These are phyloP conservation scores for Abelmoschus esculentus DNA, from an alignment of 345 rosid genomes.

Conservation along the genomic window DNA sequence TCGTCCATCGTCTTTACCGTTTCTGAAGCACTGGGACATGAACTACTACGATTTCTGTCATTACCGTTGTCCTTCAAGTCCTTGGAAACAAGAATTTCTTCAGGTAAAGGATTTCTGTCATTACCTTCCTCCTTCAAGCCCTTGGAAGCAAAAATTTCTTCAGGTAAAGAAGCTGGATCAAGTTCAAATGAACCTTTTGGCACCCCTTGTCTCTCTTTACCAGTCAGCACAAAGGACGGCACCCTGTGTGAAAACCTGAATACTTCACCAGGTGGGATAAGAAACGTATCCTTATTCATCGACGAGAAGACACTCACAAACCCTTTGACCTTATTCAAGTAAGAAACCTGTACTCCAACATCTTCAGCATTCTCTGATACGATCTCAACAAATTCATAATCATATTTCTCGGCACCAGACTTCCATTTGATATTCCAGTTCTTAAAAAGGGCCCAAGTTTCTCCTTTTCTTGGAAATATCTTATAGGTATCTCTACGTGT, in stretches of 20 bases:
- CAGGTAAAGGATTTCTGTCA: conserved; percentile 34
- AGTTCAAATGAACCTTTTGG: conserved; percentile 68
- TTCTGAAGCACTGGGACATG: conserved; percentile 17
- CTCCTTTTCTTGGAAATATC: conserved; percentile 63
- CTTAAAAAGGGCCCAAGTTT: conserved; percentile 81
- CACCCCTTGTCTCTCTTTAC: conserved; percentile 50
- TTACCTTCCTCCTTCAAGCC: conserved; percentile 12
- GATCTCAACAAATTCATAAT: conserved; percentile 64
- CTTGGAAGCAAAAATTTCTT: conserved; percentile 29
- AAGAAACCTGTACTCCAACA: conserved; percentile 36
- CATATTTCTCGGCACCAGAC: conserved; percentile 30
- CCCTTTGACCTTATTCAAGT: conserved; percentile 61
- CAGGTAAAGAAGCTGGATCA: conserved; percentile 74
- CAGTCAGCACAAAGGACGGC: conserved; percentile 55
- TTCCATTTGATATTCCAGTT: conserved; percentile 65
- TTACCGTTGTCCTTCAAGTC: conserved; percentile 13
- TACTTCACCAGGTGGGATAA: conserved; percentile 44
- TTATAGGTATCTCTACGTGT: conserved; percentile 14
- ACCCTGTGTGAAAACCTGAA: conserved; percentile 69
- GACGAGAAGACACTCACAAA: conserved; percentile 58
- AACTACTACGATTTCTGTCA: background rate
- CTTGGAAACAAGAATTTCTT: conserved; percentile 30
- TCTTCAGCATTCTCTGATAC: conserved; percentile 44
- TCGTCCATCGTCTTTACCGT: conserved; percentile 11
- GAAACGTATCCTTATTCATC: conserved; percentile 13